phyloP scores from a whole-genome alignment of 345 rosid species.

The Kandelia obovata region DNA sequence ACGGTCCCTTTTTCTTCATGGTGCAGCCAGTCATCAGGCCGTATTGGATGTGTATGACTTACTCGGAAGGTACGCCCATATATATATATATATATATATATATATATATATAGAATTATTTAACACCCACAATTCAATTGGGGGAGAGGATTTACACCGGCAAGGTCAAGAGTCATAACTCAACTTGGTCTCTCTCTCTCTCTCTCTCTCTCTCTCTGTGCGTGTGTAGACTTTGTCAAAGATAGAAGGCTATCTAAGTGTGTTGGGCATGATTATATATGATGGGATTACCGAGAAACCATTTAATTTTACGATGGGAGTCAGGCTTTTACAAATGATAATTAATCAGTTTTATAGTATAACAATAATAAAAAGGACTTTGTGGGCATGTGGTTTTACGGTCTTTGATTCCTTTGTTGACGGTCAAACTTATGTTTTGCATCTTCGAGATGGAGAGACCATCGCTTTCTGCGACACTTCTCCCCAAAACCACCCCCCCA shows the following conservation, averaged over 20 bases:
- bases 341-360: too few species aligned
- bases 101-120: too few species aligned
- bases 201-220: background rate
- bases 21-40: too few species aligned
- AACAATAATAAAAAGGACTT: conserved; percentile 14
- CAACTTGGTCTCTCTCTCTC: background rate
- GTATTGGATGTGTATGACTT: too few species aligned
- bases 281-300: conserved; percentile 43
- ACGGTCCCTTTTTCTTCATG: too few species aligned
- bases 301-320: conserved; percentile 32
- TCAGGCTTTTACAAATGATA: conserved; percentile 19
- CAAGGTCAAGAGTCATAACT: conserved; percentile 30
- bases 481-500: conserved; percentile 4
- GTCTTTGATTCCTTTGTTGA: conserved; percentile 47
- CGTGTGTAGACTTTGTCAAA: conserved; percentile 10
- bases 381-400: conserved; percentile 45
- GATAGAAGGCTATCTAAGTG: conserved; percentile 10
- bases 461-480: conserved; percentile 6
- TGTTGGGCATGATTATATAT: conserved; percentile 32
- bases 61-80: too few species aligned
- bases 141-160: background rate
- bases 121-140: too few species aligned
- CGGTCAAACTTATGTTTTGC: conserved; percentile 47
- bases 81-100: too few species aligned
- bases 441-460: conserved; percentile 28